A percentile compares a stretch with the other conserved stretches of the same genome.
These are phyloP conservation scores for Acanthamoeba sp. DNA, from an alignment of 208 protist species.

Conservation along the genomic window DNA sequence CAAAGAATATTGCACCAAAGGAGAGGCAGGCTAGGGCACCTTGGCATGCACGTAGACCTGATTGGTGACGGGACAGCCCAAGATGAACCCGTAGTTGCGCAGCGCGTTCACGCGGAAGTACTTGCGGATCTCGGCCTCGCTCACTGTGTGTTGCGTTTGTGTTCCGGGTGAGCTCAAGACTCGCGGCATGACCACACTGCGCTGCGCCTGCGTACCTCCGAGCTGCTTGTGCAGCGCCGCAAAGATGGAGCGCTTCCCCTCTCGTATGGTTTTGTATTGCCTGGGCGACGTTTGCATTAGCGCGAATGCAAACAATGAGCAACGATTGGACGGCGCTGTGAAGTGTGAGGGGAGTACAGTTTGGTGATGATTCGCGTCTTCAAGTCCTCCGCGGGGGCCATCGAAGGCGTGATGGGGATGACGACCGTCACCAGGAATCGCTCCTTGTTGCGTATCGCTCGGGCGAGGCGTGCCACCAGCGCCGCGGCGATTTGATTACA, in stretches of 20 bases:
- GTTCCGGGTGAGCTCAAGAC: too few relatives aligned
- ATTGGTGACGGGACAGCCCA: constrained; percentile 72
- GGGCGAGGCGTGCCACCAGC: constrained; percentile 78
- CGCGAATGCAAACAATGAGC: too few relatives aligned
- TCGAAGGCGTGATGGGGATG: constrained; percentile 76
- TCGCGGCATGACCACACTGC: neutral
- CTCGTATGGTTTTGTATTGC: constrained; percentile 69
- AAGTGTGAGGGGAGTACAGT: too few relatives aligned
- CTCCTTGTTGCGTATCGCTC: constrained; percentile 33
- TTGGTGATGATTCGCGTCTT: constrained; percentile 70
- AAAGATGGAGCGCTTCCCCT: constrained; percentile 60
- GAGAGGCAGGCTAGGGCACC: neutral
- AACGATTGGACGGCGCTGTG: too few relatives aligned
- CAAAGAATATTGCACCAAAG: too few relatives aligned
- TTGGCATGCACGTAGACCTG: constrained; percentile 86
- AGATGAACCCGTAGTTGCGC: constrained; percentile 71
- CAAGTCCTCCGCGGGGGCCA: constrained; percentile 6
- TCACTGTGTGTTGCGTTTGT: constrained; percentile 43
- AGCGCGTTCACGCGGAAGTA: constrained; percentile 83
- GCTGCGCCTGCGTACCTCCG: neutral
- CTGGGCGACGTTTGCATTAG: neutral
- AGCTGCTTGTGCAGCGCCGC: neutral
- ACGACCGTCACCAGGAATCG: constrained; percentile 80
- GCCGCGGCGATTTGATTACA: constrained; percentile 79
- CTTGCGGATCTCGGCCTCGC: neutral